These are phyloP conservation scores for Aspergillus coremiiformis DNA, from an alignment of 495 filamentous ascomycete genomes.

Conservation along the genomic window DNA sequence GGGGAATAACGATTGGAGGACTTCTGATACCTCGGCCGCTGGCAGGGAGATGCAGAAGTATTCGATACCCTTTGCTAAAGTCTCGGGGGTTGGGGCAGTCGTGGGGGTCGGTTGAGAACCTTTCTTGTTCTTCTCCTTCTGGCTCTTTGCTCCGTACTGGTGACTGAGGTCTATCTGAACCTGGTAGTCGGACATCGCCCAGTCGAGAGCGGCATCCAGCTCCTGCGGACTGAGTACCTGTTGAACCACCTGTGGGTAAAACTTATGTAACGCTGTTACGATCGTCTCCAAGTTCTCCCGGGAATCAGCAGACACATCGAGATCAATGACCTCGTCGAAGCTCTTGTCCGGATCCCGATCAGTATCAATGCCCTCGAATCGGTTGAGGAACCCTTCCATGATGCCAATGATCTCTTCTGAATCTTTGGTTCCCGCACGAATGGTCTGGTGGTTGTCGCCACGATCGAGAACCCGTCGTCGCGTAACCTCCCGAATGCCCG, in stretches of 20 bases:
- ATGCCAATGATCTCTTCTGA: constrained; percentile 68
- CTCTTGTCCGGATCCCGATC: constrained; percentile 58
- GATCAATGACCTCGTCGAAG: constrained; percentile 78
- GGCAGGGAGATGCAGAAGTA: constrained; percentile 72
- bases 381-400: constrained; percentile 86
- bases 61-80: constrained; percentile 55
- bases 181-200: constrained; percentile 68
- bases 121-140: constrained; percentile 36
- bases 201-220: constrained; percentile 72
- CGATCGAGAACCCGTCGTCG: constrained; percentile 71
- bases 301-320: constrained; percentile 69
- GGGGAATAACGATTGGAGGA: constrained; percentile 62
- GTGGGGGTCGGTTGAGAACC: constrained; percentile 5
- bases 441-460: constrained; percentile 97
- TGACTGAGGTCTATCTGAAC: constrained; percentile 64
- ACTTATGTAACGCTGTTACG: constrained; percentile 56
- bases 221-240: constrained; percentile 63
- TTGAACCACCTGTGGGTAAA: constrained; percentile 67
- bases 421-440: constrained; percentile 66
- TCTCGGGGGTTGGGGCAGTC: constrained; percentile 12
- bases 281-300: constrained; percentile 81
- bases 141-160: constrained; percentile 23
- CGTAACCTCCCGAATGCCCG: constrained; percentile 65
- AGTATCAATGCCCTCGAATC: constrained; percentile 71
- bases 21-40: constrained; percentile 46